Evolutionary conservation across 2,329 filamentous ascomycete species (phyloP), one percentile per base, ranked within the genome.

Genomic region (Alternaria longipes): DNA sequence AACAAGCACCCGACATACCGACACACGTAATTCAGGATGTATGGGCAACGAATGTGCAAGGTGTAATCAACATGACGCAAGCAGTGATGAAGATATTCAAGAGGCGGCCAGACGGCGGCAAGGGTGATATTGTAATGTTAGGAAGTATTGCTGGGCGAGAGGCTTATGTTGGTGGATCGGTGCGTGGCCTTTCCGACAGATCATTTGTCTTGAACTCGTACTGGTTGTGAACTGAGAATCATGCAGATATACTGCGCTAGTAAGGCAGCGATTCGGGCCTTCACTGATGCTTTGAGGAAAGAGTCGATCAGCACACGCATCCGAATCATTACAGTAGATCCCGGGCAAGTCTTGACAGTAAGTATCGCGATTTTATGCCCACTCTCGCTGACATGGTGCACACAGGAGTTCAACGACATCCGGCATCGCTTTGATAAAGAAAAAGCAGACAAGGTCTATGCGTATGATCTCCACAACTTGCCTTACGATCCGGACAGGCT

Each of bases 21-120:
- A 85, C 90, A 69, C 87, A 90, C 56, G 93, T 97, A 79, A 90
- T 97, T 68, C 85, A 90, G 67, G 73, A 89, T 76, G 97, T 97
- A 90, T 91, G 96, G 75, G 83, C 87, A 45, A 97, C 94, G 52
- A 98, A 98, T 76, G 93, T 97, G 53, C 94, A 89, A 0, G 94
- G 94, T 5, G 84, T 97, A 46, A 94, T 98, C 82, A 91, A 95
- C 82, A 92, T 97, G 90, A 97, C 94, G 2, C 94, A 98, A 82
- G 92, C 91, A 24, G 83, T 97, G 49, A 80, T 97, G 18, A 88
- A 90, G 45, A 88, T 93, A 74, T 95, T 94, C 84, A 90, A 92
- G 79, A 84, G 85, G 71, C 70, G 82, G 62, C 63, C 76, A 14
- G 85, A 94, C 50, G 90, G 91, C 56, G 93, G 93, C 47, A 84